Conservation (phyloP, 108 stramenopile genomes). For the Pseudonitzschia multiseries region DNA sequence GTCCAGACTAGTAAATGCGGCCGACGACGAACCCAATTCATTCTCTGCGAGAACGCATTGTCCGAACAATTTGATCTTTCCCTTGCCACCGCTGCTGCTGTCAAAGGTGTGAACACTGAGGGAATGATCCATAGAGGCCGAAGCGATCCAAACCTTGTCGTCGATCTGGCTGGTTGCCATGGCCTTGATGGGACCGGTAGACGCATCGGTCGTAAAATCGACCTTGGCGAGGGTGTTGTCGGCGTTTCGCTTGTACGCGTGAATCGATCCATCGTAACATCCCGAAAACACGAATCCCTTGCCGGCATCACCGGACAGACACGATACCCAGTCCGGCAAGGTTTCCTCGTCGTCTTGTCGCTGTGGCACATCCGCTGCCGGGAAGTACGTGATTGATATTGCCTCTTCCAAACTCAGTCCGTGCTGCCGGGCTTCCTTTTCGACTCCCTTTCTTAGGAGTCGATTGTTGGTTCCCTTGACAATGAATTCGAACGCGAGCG, state of each 20-base stretch:
- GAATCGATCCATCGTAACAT: constrained; percentile 73
- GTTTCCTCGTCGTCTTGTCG: constrained; percentile 51
- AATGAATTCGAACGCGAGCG: constrained; percentile 73
- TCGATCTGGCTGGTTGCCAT: constrained; percentile 34
- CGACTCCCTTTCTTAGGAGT: constrained; percentile 68
- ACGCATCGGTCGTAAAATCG: constrained; percentile 12
- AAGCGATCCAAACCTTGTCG: constrained; percentile 45
- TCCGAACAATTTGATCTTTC: constrained; percentile 36
- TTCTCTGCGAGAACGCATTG: constrained; percentile 36
- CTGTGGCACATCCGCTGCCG: constrained; percentile 58
- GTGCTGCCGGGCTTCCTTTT: constrained; percentile 66
- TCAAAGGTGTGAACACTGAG: constrained; percentile 49
- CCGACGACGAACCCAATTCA: constrained; percentile 24
- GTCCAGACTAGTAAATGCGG: constrained; percentile 58
- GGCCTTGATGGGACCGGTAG: constrained; percentile 72
- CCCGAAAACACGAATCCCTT: constrained; percentile 28
- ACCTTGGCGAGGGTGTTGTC: constrained; percentile 16
- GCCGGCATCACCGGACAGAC: constrained; percentile 29
- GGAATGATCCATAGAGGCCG: constrained; percentile 82
- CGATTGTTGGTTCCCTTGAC: constrained; percentile 48
- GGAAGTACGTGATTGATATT: constrained; percentile 70
- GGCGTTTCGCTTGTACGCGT: constrained; percentile 27
- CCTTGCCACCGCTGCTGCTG: constrained; percentile 4
- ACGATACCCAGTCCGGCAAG: constrained; percentile 81
- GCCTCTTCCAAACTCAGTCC: constrained; percentile 74